phyloP scores from a whole-genome alignment of 2,329 filamentous ascomycete genomes.

The Claviceps purpurea region DNA sequence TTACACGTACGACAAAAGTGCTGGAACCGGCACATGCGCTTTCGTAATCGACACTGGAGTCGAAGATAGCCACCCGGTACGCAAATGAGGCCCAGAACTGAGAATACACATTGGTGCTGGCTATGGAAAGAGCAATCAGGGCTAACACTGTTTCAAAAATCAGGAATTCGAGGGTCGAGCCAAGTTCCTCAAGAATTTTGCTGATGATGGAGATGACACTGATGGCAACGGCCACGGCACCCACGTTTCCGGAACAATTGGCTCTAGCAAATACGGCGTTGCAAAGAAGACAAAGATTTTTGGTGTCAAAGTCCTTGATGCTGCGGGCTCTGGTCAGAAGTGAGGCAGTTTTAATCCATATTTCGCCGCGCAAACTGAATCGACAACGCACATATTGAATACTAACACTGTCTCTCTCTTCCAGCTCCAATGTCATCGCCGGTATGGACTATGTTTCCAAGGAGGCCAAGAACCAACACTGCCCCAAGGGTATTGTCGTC shows the following conservation, averaged over 20 bases:
- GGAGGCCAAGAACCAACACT: constrained; percentile 21
- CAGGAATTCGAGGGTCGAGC: constrained; percentile 30
- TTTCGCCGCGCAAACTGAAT: background rate
- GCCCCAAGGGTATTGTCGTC: constrained; percentile 31
- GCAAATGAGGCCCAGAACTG: constrained; percentile 7
- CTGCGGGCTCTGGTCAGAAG: constrained; percentile 22
- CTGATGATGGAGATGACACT: constrained; percentile 17
- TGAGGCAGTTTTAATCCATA: constrained; percentile 14
- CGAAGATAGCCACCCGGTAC: constrained; percentile 20
- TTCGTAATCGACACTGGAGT: constrained; percentile 35
- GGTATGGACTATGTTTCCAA: constrained; percentile 29
- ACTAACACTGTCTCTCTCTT: background rate
- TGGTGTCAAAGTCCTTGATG: constrained; percentile 32
- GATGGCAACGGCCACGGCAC: constrained; percentile 35
- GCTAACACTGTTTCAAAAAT: background rate
- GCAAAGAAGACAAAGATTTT: constrained; percentile 30
- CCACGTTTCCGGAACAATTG: constrained; percentile 33
- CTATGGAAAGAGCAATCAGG: background rate
- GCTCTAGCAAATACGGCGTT: constrained; percentile 28
- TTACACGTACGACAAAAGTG: constrained; percentile 25
- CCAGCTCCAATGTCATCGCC: constrained; percentile 27
- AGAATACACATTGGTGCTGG: too few species aligned
- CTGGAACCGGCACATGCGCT: constrained; percentile 26
- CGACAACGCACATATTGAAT: background rate
- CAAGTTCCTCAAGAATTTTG: constrained; percentile 24